These are phyloP conservation scores for Microthlaspi erraticum DNA, from an alignment of 345 rosid species.

Conservation along the genomic window DNA sequence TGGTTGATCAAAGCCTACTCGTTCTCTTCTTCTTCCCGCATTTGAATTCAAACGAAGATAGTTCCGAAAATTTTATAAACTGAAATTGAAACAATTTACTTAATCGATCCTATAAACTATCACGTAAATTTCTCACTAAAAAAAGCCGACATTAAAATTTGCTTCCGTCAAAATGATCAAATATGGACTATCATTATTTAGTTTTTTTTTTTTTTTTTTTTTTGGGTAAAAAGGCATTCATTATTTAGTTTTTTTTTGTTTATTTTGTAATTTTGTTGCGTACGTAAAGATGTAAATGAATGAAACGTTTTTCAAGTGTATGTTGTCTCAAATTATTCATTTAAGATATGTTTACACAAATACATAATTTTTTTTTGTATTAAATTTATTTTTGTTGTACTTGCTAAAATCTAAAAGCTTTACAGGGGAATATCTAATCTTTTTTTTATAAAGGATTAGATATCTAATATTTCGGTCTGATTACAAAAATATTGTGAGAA, in stretches of 20 bases:
- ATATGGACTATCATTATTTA: neutral
- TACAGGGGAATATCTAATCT: neutral
- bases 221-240: no score
- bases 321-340: neutral
- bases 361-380: neutral
- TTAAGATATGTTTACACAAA: neutral
- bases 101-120: neutral
- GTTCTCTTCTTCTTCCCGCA: conserved; percentile 28
- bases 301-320: neutral
- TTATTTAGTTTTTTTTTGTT: no score
- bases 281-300: conserved; percentile 12
- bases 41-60: conserved; percentile 41
- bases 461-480: neutral
- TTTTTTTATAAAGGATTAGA: no score
- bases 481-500: neutral
- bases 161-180: neutral
- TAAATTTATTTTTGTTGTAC: neutral
- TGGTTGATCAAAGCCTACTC: conserved; percentile 38
- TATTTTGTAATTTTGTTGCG: neutral
- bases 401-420: neutral
- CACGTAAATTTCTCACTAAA: neutral
- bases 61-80: neutral
- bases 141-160: neutral
- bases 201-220: no score
- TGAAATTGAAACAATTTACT: neutral